These are phyloP conservation scores for Biscutella laevigata DNA, from an alignment of 441 rosid species.

Conservation along the genomic window DNA sequence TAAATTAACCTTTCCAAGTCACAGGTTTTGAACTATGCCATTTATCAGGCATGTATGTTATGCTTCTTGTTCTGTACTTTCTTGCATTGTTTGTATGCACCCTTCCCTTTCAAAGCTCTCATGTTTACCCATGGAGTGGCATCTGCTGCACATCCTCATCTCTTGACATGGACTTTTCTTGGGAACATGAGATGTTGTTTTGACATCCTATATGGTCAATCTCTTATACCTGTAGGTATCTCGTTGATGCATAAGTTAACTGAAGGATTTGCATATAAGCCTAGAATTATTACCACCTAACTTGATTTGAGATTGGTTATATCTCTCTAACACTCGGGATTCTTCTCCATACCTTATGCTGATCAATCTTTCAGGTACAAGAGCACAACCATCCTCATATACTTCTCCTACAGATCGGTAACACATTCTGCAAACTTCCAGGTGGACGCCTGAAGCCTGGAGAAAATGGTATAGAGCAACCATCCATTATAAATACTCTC, in stretches of 20 bases:
- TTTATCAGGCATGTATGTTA: background rate
- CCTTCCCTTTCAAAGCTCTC: background rate
- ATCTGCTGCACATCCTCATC: background rate
- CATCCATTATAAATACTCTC: background rate
- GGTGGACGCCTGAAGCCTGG: slow-evolving; percentile 96
- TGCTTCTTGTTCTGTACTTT: background rate
- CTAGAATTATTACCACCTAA: background rate
- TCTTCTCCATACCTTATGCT: background rate
- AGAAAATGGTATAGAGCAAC: slow-evolving; percentile 58
- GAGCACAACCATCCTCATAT: slow-evolving; percentile 96
- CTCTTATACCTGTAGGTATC: background rate
- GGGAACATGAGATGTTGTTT: background rate
- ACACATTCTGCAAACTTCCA: slow-evolving; percentile 95
- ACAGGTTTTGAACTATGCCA: background rate
- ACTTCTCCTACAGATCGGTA: slow-evolving; percentile 92
- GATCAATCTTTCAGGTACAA: slow-evolving; percentile 59
- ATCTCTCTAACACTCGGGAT: background rate
- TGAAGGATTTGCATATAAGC: background rate
- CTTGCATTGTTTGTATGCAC: background rate
- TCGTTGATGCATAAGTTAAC: background rate
- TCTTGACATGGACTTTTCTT: background rate
- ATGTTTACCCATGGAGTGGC: background rate
- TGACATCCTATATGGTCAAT: background rate
- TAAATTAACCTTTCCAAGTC: background rate
- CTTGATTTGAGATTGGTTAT: background rate